A percentile compares a stretch with the other conserved stretches of the same genome.
phyloP scores from a whole-genome alignment of 352 stramenopile species.

The Globisporangium yorkense region DNA sequence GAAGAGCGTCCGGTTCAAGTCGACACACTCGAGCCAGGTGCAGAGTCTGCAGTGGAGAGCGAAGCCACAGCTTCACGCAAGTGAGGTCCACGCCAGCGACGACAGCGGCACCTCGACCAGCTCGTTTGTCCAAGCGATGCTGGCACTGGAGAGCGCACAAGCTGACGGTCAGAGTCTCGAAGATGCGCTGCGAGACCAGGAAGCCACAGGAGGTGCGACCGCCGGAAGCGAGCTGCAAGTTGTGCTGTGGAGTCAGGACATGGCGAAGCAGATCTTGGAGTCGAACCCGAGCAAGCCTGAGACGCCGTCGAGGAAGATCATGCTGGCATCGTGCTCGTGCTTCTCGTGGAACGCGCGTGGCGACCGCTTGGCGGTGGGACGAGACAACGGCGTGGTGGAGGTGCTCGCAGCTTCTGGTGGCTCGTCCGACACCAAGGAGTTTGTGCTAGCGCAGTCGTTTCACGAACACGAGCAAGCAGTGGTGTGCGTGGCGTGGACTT shows the following conservation, averaged over 20 bases:
- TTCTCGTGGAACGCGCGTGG: constrained; percentile 26
- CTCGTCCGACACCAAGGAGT: neutral
- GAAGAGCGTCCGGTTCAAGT: constrained; percentile 45
- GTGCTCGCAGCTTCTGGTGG: constrained; percentile 9
- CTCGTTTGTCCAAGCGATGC: constrained; percentile 39
- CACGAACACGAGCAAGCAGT: constrained; percentile 56
- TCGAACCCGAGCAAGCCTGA: constrained; percentile 28
- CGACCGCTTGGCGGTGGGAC: constrained; percentile 30
- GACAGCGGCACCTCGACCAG: constrained; percentile 1
- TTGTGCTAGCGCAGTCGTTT: constrained; percentile 15
- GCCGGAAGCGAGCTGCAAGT: constrained; percentile 9
- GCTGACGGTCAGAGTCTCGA: constrained; percentile 38
- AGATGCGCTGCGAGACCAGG: constrained; percentile 33
- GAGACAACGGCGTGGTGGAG: constrained; percentile 39
- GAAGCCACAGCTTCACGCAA: neutral
- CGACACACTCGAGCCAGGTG: constrained; percentile 33
- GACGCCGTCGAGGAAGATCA: constrained; percentile 18
- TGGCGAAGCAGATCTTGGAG: constrained; percentile 23
- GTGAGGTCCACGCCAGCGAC: neutral
- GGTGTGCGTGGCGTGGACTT: constrained; percentile 33
- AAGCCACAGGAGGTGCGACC: neutral
- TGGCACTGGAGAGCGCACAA: constrained; percentile 48
- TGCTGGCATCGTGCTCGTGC: constrained; percentile 10
- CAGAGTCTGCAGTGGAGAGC: constrained; percentile 41
- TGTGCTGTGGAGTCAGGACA: constrained; percentile 48